These are phyloP conservation scores for Pisolithus marmoratus DNA, from an alignment of 768 basidiomycete genomes.

Conservation along the genomic window DNA sequence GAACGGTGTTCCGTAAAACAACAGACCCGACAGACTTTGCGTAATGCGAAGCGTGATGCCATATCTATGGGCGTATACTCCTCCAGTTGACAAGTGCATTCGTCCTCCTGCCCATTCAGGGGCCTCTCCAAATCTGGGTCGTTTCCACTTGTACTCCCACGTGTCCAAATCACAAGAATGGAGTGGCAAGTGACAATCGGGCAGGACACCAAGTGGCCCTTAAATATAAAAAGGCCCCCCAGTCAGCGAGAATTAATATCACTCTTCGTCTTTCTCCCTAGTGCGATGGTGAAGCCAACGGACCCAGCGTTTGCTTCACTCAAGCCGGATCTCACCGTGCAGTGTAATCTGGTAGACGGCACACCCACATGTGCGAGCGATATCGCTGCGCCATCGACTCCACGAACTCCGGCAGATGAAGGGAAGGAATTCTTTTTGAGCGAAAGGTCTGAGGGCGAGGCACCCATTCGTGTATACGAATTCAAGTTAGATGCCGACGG, in stretches of 20 bases:
- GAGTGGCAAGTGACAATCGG: not conserved
- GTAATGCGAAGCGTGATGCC: too few species aligned
- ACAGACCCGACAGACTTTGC: too few species aligned
- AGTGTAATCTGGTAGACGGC: not conserved
- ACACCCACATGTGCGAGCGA: not conserved
- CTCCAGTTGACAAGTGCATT: not conserved
- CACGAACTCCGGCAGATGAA: slow-evolving; percentile 91
- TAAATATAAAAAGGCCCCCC: not conserved
- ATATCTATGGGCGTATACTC: too few species aligned
- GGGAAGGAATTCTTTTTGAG: slow-evolving; percentile 84
- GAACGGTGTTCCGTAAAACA: too few species aligned
- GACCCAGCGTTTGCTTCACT: not conserved
- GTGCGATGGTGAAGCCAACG: slow-evolving; percentile 10
- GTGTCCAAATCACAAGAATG: not conserved
- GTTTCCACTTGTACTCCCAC: not conserved
- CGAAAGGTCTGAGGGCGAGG: slow-evolving; percentile 43
- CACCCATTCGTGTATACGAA: slow-evolving; percentile 79
- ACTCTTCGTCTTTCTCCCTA: not conserved
- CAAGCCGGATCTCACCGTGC: slow-evolving; percentile 12
- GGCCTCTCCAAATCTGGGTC: not conserved
- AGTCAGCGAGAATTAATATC: not conserved
- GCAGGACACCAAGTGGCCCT: not conserved
- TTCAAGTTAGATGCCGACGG: slow-evolving; percentile 85
- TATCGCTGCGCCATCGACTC: slow-evolving; percentile 39
- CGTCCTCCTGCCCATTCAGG: not conserved